Percentiles rank a stretch among this genome's conserved stretches.
These are phyloP conservation scores for Hyphodiscus sp. DNA, from an alignment of 2,329 filamentous ascomycete species.

Conservation along the genomic window DNA sequence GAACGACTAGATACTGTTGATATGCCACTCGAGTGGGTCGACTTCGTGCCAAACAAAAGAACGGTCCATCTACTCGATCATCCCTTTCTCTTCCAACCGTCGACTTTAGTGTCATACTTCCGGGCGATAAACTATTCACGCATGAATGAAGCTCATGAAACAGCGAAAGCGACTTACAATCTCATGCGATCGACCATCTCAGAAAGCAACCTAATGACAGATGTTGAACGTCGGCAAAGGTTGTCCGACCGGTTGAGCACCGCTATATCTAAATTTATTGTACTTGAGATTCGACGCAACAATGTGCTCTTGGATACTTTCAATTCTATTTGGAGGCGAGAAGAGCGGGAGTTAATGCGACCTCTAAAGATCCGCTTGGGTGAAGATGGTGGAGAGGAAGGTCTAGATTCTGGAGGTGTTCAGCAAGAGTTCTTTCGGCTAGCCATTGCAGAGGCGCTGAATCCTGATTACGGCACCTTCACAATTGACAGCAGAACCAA, in stretches of 20 bases:
- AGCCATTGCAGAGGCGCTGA: slow-evolving; percentile 70
- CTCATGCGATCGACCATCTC: slow-evolving; percentile 48
- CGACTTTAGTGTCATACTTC: slow-evolving; percentile 74
- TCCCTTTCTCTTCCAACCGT: slow-evolving; percentile 70
- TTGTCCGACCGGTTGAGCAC: slow-evolving; percentile 58
- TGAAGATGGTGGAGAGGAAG: slow-evolving; percentile 76
- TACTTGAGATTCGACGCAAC: slow-evolving; percentile 62
- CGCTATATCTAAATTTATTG: slow-evolving; percentile 63
- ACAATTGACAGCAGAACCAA: slow-evolving; percentile 67
- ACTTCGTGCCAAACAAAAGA: slow-evolving; percentile 53
- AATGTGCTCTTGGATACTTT: slow-evolving; percentile 68
- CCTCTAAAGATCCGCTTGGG: slow-evolving; percentile 86
- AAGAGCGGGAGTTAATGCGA: slow-evolving; percentile 73
- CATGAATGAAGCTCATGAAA: slow-evolving; percentile 77
- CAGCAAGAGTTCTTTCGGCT: slow-evolving; percentile 95
- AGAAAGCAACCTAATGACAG: slow-evolving; percentile 48
- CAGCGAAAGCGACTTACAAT: slow-evolving; percentile 52
- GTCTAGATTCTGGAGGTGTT: slow-evolving; percentile 88
- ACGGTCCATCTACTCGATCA: slow-evolving; percentile 72
- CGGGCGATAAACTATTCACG: slow-evolving; percentile 78
- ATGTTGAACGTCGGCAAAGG: slow-evolving; percentile 52
- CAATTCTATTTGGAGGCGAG: slow-evolving; percentile 82
- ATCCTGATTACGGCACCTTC: slow-evolving; percentile 74
- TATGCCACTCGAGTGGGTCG: slow-evolving; percentile 67
- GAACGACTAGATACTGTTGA: slow-evolving; percentile 69